phyloP scores from a whole-genome alignment of 352 stramenopile species.

The Pythium scleroteichum region DNA sequence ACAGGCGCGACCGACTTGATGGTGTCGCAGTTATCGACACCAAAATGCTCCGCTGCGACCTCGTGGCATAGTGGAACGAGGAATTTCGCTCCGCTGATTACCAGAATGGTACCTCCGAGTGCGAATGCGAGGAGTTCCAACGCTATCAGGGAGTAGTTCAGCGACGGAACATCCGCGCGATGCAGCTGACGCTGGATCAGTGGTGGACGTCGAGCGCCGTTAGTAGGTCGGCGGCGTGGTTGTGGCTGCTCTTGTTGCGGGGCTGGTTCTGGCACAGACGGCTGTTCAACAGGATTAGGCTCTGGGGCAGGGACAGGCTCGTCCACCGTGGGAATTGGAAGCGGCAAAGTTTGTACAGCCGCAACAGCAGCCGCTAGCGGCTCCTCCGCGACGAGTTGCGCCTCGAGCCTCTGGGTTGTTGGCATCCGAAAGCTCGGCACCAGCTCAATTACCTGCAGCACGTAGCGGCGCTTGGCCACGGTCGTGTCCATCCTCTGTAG shows the following conservation, averaged over 20 bases:
- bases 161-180: conserved; percentile 14
- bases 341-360: not conserved
- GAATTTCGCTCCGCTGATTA: conserved; percentile 18
- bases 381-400: conserved; percentile 4
- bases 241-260: not conserved
- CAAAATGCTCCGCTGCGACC: conserved; percentile 31
- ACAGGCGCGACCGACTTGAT: conserved; percentile 42
- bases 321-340: not conserved
- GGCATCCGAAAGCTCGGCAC: conserved; percentile 48
- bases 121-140: conserved; percentile 24
- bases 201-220: not conserved
- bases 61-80: conserved; percentile 29
- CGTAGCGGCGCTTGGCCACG: conserved; percentile 52
- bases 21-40: conserved; percentile 28
- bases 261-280: not conserved
- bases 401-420: conserved; percentile 18
- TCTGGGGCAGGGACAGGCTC: not conserved
- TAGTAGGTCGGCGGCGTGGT: not conserved
- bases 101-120: conserved; percentile 18
- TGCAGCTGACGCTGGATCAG: conserved; percentile 21
- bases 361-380: conserved; percentile 3
- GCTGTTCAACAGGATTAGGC: not conserved
- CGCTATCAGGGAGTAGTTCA: conserved; percentile 23
- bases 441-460: conserved; percentile 50
- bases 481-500: conserved; percentile 38